Percentiles rank a stretch among this genome's conserved stretches.
These are phyloP conservation scores for Bipolaris sorokiniana DNA, from an alignment of 2,329 filamentous ascomycete species.

Conservation along the genomic window DNA sequence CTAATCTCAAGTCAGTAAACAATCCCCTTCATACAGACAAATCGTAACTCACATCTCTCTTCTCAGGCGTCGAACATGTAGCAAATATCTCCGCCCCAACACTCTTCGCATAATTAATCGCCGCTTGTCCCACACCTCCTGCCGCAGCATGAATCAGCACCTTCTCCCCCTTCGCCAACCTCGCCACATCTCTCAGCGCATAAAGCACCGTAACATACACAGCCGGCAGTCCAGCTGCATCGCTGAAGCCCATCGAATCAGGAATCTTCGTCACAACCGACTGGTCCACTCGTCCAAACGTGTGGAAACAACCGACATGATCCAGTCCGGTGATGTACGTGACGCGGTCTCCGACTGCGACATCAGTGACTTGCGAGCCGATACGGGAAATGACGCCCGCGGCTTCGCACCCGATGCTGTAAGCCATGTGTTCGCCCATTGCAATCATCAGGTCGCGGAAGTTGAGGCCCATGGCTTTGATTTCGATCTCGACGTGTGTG, in stretches of 20 bases:
- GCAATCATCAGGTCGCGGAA: constrained; percentile 3
- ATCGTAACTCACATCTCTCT: constrained; percentile 35
- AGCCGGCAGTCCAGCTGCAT: constrained; percentile 10
- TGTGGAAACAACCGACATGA: constrained; percentile 4
- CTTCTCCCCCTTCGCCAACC: constrained; percentile 21
- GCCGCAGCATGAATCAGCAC: constrained; percentile 35
- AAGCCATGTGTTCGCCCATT: constrained; percentile 4
- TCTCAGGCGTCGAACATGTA: constrained; percentile 31
- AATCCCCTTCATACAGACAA: constrained; percentile 4
- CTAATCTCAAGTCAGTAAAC: neutral
- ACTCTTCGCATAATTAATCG: constrained; percentile 21
- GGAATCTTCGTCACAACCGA: constrained; percentile 1
- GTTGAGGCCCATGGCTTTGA: constrained; percentile 2
- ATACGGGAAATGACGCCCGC: constrained; percentile 1
- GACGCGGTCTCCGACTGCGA: neutral
- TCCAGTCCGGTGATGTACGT: constrained; percentile 1
- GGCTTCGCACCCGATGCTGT: constrained; percentile 3
- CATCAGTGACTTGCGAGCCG: neutral
- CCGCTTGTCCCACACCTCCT: constrained; percentile 29
- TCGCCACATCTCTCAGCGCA: constrained; percentile 6
- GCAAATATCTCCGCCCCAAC: constrained; percentile 32
- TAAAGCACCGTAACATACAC: constrained; percentile 17
- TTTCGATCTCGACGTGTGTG: neutral
- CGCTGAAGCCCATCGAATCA: neutral
- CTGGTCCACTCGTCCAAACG: constrained; percentile 1